Evolutionary conservation across 202 grass and related monocot species (phyloP), one percentile per base, ranked within the genome.

Genomic region (Carex arenaria): DNA sequence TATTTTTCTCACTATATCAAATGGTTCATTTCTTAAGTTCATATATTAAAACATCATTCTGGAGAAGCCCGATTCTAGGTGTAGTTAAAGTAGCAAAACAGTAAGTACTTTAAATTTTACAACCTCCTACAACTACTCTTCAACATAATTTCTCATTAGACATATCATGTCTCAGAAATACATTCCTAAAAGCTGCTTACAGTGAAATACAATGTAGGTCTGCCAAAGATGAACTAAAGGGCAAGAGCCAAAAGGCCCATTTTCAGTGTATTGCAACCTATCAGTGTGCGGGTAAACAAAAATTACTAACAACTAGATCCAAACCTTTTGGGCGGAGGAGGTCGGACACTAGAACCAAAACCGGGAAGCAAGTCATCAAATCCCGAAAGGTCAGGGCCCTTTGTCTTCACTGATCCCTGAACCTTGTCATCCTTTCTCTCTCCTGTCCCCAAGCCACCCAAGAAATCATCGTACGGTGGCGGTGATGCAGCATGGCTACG

Each of bases 301-400:
- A 77, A 34, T 77, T 28, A 56, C 52, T 72, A 56, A n/a, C 62
- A 55, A 54, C 22, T 26, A 89, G 72, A 47, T 43, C 42, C 34
- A 64, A 73, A 84, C 81, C 82, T 96, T 90, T 85, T 92, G 64
- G 18, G 89, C 64, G 56, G 80, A 67, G 36, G 51, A 17, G 72
- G 69, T 12, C 78, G 84, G 70, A 80, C 85, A 77, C 83, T 92
- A 8, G 88, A 63, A 1, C 89, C 74, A 11, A 98, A 98, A 51
- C 96, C 93, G 5, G 91, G 96, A 73, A 95, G 91, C 53, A 98
- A 89, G 81, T 95, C 93, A 67, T 95, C 91, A 32, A 93, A 98
- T 18, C 64, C 89, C 4, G 73, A 79, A 67, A 94, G 63, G 40
- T 85, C 87, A 55, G 79, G 78, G 43, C 55, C 78, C 42, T 85